Evolutionary conservation across 2,329 filamentous ascomycete genomes (phyloP).

Genomic region (Trichophyton verrucosum): DNA sequence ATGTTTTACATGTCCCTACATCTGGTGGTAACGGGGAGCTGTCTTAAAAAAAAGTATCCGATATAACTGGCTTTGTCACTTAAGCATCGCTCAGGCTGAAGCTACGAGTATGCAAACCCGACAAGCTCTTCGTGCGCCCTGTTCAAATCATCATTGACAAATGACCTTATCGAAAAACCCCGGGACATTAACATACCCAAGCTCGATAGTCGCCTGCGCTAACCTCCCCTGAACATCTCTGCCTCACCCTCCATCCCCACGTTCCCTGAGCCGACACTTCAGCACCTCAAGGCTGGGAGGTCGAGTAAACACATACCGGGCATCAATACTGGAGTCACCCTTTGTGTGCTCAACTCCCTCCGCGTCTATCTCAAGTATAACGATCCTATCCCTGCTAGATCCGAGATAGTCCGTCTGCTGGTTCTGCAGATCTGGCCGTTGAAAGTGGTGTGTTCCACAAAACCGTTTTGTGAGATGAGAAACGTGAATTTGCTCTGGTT

Average conservation of each 20-base stretch:
- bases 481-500: constrained; percentile 47
- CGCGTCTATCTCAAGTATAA: constrained; percentile 86
- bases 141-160: constrained; percentile 47
- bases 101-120: constrained; percentile 17
- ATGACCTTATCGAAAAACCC: constrained; percentile 51
- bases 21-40: no score
- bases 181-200: constrained; percentile 53
- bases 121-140: constrained; percentile 40
- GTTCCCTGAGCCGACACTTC: constrained; percentile 55
- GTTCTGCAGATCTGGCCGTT: constrained; percentile 73
- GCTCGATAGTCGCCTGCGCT: constrained; percentile 53
- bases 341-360: constrained; percentile 78
- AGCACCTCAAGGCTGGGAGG: constrained; percentile 60
- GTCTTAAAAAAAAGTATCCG: no score
- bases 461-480: constrained; percentile 51
- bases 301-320: constrained; percentile 66
- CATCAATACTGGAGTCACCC: constrained; percentile 49
- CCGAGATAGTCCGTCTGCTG: constrained; percentile 38
- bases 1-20: no score
- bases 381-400: constrained; percentile 32
- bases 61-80: no score
- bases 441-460: constrained; percentile 72
- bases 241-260: constrained; percentile 60
- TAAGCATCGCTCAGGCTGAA: no score
- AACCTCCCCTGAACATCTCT: constrained; percentile 52